phyloP scores from a whole-genome alignment of 2,329 filamentous ascomycete genomes.

The Alternaria triticina region DNA sequence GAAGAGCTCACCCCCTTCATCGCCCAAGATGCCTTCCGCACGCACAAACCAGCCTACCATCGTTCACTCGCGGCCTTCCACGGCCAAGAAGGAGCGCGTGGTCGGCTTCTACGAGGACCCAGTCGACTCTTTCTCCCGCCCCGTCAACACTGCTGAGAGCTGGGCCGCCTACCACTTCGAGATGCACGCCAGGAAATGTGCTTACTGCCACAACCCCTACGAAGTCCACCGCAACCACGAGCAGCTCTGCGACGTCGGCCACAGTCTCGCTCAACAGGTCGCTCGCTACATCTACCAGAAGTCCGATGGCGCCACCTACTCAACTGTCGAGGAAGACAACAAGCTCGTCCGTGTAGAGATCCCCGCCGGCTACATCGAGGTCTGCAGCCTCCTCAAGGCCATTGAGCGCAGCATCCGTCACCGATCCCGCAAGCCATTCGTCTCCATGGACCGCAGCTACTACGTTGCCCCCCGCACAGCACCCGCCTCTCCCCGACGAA shows the following conservation, averaged over 20 bases:
- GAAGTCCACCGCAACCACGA: constrained; percentile 49
- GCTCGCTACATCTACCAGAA: constrained; percentile 53
- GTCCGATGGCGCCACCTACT: constrained; percentile 44
- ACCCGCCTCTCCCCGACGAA: constrained; percentile 30
- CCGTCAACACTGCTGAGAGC: constrained; percentile 50
- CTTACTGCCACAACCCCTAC: constrained; percentile 53
- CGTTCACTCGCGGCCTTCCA: constrained; percentile 35
- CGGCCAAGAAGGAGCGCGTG: constrained; percentile 41
- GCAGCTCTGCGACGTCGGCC: constrained; percentile 53
- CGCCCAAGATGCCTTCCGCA: constrained; percentile 42
- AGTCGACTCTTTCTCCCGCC: constrained; percentile 50
- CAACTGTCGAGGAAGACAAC: constrained; percentile 45
- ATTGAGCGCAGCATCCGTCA: constrained; percentile 50
- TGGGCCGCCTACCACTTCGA: constrained; percentile 58
- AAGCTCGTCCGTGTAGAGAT: constrained; percentile 55
- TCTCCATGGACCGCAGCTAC: constrained; percentile 54
- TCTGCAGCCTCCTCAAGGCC: constrained; percentile 49
- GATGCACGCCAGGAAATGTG: constrained; percentile 54
- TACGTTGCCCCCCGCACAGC: constrained; percentile 48
- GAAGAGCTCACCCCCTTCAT: constrained; percentile 33
- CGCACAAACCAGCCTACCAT: constrained; percentile 45
- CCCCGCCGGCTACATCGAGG: constrained; percentile 50
- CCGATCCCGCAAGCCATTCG: constrained; percentile 46
- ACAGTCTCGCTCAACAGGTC: constrained; percentile 54
- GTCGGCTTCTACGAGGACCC: constrained; percentile 48